Base-by-base conservation (phyloP, 2,329 filamentous ascomycete species). In the Dactylellina parvicollis region DNA sequence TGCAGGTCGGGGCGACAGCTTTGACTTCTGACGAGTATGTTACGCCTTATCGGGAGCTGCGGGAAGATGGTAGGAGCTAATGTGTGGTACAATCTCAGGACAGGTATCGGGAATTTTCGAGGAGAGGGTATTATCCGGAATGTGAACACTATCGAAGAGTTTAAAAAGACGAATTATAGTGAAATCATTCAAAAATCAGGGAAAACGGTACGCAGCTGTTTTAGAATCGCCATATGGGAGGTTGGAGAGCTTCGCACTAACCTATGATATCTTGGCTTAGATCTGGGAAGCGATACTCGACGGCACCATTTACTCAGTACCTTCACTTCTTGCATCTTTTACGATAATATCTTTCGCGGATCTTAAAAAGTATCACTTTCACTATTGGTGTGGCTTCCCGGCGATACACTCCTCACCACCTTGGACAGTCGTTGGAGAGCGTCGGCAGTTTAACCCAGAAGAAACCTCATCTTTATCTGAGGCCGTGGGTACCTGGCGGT, bases 221-320 rank as follows among this genome's bases (percentile, higher is more conserved):
- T 22, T n/a, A n/a, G 24, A 16, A 14, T 8, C 24, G 3, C 14
- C 3, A 2, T 8, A 16, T 26, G n/a, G 36, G 18, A 20, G 20
- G 7, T 36, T 26, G 2, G 14, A 52, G 16, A 32, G n/a, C 34
- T 32, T 2, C 14, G 26, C 8, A 14, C 79, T 81, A 54, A 83
- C 64, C 14, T n/a, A 14, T n/a, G 14, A 42, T 36, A 18, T 18
- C n/a, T 14, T 36, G 1, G 12, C 12, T n/a, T 67, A 96, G 90
- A 92, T 99, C 74, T 98, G 94, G 94, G 92, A 98, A 81, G 94
- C 95, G 24, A 97, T 99, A 79, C 90, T 92, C 76, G 95, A 99
- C 81, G 94, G 93, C 67, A 96, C 92, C 40, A 96, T 99, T 77
- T 98, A 96, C 82, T 95, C 92, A 8, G 91, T 94, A 55, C 95